Conservation (phyloP, 257 asterid genomes). For the Penstemon barbatus region DNA sequence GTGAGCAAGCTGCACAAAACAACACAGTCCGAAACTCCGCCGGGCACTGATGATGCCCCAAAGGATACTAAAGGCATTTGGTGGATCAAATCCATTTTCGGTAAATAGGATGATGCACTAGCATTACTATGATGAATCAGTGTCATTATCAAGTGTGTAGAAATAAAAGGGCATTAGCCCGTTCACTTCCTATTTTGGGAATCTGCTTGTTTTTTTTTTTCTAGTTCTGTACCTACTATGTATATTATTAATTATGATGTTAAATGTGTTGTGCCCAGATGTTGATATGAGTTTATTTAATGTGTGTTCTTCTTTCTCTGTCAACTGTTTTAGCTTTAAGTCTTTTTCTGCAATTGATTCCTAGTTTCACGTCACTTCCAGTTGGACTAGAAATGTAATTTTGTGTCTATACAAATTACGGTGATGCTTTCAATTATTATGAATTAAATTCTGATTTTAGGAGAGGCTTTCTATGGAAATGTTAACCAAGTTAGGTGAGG, state of each 20-base stretch:
- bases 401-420: no score
- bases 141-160: neutral
- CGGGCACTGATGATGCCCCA: conserved; percentile 43
- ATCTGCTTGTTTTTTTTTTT: neutral
- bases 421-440: no score
- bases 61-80: conserved; percentile 65
- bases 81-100: conserved; percentile 89
- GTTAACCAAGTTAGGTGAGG: no score
- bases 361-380: no score
- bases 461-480: no score
- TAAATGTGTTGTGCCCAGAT: neutral
- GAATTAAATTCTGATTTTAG: no score
- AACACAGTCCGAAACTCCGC: conserved; percentile 57
- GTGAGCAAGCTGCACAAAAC: conserved; percentile 74
- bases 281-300: neutral
- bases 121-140: neutral
- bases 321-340: no score
- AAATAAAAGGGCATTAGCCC: neutral
- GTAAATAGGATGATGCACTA: conserved; percentile 35
- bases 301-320: no score
- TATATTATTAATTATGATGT: neutral
- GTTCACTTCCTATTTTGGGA: neutral
- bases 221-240: no score
- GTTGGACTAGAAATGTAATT: no score
- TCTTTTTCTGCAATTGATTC: no score